Evolutionary conservation across 192 early-diverging fungal genomes (phyloP).

Genomic region (Backusella luteola): DNA sequence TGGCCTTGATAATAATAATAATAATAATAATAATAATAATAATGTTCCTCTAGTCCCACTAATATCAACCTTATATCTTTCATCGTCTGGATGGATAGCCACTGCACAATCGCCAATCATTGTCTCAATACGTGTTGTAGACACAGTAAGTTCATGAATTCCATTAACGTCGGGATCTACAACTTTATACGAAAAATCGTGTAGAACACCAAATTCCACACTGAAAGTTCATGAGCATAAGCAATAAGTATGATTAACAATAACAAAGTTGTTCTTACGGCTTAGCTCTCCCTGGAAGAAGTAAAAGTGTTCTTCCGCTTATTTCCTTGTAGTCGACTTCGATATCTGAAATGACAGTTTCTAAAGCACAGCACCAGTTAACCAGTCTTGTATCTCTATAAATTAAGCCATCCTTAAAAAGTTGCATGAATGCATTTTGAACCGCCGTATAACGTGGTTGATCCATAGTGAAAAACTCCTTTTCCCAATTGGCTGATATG

Average conservation of each 20-base stretch:
- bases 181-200: constrained; percentile 85
- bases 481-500: constrained; percentile 85
- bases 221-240: constrained; percentile 42
- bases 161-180: constrained; percentile 54
- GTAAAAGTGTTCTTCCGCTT: constrained; percentile 63
- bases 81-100: constrained; percentile 87
- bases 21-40: neutral
- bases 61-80: constrained; percentile 71
- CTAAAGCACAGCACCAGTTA: constrained; percentile 94
- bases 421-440: constrained; percentile 83
- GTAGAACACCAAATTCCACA: constrained; percentile 93
- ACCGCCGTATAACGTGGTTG: constrained; percentile 69
- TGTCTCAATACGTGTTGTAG: constrained; percentile 97
- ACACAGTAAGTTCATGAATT: constrained; percentile 75
- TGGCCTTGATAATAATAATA: neutral
- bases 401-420: constrained; percentile 86
- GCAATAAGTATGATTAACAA: neutral
- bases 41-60: neutral
- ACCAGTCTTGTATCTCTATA: constrained; percentile 92
- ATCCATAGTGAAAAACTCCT: constrained; percentile 91
- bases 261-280: constrained; percentile 41
- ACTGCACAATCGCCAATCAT: constrained; percentile 98
- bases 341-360: constrained; percentile 95
- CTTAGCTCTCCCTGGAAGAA: constrained; percentile 74
- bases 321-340: constrained; percentile 90